phyloP scores from a whole-genome alignment of 2,329 filamentous ascomycete species.

The Trichoderma gracile region DNA sequence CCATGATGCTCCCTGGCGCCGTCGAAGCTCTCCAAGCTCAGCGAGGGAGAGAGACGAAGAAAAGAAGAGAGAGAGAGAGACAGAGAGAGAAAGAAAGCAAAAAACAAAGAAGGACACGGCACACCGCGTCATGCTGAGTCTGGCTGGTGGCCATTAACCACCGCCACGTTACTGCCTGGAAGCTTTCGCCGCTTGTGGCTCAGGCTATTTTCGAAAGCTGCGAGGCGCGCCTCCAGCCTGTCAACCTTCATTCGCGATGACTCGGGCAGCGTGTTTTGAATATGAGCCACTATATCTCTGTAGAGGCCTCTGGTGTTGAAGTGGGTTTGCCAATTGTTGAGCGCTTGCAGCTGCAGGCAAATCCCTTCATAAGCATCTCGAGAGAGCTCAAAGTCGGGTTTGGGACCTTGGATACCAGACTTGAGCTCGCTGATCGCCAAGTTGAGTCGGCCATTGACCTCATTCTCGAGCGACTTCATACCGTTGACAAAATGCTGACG shows the following conservation, averaged over 20 bases:
- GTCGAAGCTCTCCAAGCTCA: background rate
- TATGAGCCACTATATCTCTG: constrained; percentile 42
- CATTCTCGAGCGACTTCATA: constrained; percentile 37
- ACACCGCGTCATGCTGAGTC: background rate
- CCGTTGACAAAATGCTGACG: constrained; percentile 27
- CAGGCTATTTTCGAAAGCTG: background rate
- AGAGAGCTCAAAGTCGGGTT: no score
- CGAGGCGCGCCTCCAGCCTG: constrained; percentile 4
- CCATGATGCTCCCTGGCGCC: background rate
- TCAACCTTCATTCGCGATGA: constrained; percentile 30
- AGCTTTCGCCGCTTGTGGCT: constrained; percentile 24
- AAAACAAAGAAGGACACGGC: no score
- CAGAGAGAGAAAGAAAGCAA: no score
- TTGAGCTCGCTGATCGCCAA: background rate
- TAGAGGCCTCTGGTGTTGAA: constrained; percentile 48
- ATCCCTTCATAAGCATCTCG: background rate
- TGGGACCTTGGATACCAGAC: no score
- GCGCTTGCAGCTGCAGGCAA: constrained; percentile 33
- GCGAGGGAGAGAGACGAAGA: background rate
- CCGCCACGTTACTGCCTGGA: background rate
- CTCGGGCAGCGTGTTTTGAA: constrained; percentile 36
- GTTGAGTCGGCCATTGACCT: background rate
- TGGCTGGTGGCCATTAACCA: constrained; percentile 10
- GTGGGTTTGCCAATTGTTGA: constrained; percentile 53
- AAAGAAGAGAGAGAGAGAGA: background rate